Evolutionary conservation across 371 early-diverging fungal species (phyloP), one percentile per base, ranked within the genome.

Genomic region (Coemansia sp.): DNA sequence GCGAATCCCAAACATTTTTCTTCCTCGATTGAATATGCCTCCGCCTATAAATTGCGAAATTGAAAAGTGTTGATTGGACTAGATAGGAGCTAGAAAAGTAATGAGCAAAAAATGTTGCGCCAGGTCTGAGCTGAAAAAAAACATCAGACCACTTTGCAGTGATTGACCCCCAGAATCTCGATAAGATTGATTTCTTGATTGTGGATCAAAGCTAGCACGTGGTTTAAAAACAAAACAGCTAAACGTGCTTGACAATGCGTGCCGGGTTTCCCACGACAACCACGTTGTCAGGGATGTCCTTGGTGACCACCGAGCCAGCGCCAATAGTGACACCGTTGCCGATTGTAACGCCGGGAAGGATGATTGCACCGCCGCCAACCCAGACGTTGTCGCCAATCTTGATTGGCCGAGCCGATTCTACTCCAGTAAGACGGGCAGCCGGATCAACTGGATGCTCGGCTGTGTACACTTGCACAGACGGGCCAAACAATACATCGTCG

Each of bases 201-300:
- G 8, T n/a, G 12, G 23, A 59, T 54, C 28, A 39, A 44, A 15
- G 2, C 44, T 15, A 44, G 44, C 44, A 44, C 44, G 44, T 44
- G 44, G 15, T 44, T 44, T 15, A 5, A 15, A 4, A n/a, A 44
- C 44, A 44, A n/a, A 15, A 9, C 13, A 28, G 51, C 46, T 28
- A 71, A 3, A 87, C 53, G 36, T 75, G 71, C 66, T 82, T 86
- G 49, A 93, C 80, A 39, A 93, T 80, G 49, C 84, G 83, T 3
- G 93, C 94, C 13, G 96, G 96, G 73, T 90, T 92, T 0, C 96
- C 96, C 0, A 82, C 92, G 21, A 92, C 92, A 7, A 94, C 83
- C 0, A 85, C 83, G 44, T 88, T 82, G 2, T 85, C 74, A 4
- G 88, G 88, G 0, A 95, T 89, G 63, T 92, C 86, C 73, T 92